Evolutionary conservation across 2,329 filamentous ascomycete species (phyloP).

Genomic region (Chaetomiaceae sp.): DNA sequence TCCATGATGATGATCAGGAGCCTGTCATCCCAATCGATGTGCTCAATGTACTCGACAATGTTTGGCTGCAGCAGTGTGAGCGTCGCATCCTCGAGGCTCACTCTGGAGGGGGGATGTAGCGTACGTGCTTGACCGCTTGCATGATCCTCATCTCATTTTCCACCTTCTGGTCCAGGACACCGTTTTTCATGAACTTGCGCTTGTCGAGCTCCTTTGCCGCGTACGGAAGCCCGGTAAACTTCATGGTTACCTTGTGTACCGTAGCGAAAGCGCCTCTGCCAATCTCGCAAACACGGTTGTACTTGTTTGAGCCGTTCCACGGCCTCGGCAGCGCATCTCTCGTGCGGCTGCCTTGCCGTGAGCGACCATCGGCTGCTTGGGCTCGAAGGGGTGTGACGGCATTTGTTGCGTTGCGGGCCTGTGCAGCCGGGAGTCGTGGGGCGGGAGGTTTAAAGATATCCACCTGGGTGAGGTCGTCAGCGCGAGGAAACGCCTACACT

Average conservation of each 20-base stretch:
- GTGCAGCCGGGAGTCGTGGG: constrained; percentile 2
- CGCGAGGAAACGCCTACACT: neutral
- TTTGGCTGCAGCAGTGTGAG: constrained; percentile 54
- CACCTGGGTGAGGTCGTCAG: constrained; percentile 21
- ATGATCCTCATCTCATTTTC: constrained; percentile 98
- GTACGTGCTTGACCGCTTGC: constrained; percentile 75
- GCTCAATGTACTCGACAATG: constrained; percentile 87
- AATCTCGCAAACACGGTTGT: constrained; percentile 76
- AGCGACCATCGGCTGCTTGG: constrained; percentile 9
- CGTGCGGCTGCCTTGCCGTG: constrained; percentile 31
- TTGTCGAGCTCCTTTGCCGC: constrained; percentile 96
- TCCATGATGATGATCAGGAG: constrained; percentile 99
- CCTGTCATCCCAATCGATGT: constrained; percentile 73
- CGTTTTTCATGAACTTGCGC: constrained; percentile 87
- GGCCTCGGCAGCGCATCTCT: constrained; percentile 46
- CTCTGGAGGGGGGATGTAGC: constrained; percentile 30
- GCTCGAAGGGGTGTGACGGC: constrained; percentile 5
- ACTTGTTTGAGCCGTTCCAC: constrained; percentile 81
- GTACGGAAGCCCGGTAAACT: constrained; percentile 75
- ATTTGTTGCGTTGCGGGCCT: constrained; percentile 3
- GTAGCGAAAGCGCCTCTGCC: constrained; percentile 94
- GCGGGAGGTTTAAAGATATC: constrained; percentile 24
- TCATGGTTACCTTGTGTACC: constrained; percentile 85
- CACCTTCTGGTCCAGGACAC: constrained; percentile 81
- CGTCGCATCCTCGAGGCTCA: neutral